Evolutionary conservation across 306 rosid genomes (phyloP), one percentile per base, ranked within the genome.

Genomic region (Cucurbita moschata): DNA sequence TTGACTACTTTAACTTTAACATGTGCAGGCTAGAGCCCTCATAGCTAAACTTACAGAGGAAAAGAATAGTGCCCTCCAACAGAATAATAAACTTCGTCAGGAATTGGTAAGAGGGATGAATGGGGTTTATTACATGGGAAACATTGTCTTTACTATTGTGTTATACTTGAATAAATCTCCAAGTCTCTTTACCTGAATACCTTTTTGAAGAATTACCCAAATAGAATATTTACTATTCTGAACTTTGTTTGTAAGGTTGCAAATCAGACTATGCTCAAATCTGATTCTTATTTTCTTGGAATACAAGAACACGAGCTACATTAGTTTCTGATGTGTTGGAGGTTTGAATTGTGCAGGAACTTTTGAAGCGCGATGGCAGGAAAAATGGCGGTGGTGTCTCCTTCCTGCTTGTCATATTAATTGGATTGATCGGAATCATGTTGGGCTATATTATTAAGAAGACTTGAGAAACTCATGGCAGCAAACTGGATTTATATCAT

Each of bases 31-130:
- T 73, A 90, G 77, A 79, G 84, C 89, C 69, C 81, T 88, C 66
- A 85, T 92, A 75, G 76, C 84, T 16, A 90, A 82, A 85, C 76
- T 92, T 78, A 87, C 84, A 1, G 91, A 88, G 75, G 98, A 92
- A 76, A 92, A 88, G 87, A 84, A 78, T 77, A 83, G 37, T 77
- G 92, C 91, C 23, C 38, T 82, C 70, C 92, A 84, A 85, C 88
- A 82, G 86, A 83, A 80, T 69, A 90, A 51, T 30, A 70, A 51
- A 15, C 59, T 70, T 70, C 60, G 89, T 51, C 96, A 92, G 77
- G 98, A 92, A 86, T 80, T 90, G 96, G 98, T 92, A 75, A 86
- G 90, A 70, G 23, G 65, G 39, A 35, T 53, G 65, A 40, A 52
- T 52, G 57, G 23, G 8, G 51, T 49, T 15, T 11, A 70, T 70